These are phyloP conservation scores for Ziziphus jujuba DNA, from an alignment of 306 rosid species.

Conservation along the genomic window DNA sequence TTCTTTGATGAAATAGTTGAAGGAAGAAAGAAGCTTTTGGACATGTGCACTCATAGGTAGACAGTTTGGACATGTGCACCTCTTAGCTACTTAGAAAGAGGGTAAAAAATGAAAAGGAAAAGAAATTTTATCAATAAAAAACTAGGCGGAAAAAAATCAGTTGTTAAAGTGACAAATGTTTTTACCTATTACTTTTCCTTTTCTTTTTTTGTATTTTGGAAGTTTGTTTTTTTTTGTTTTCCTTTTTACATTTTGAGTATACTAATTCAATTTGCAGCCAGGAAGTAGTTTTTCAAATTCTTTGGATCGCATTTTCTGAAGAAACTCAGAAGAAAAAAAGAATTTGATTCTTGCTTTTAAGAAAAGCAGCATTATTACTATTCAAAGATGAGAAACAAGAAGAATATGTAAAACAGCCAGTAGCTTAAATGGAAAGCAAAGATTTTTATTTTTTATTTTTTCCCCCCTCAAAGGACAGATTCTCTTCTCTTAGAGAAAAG, in stretches of 20 bases:
- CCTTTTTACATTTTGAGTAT: slow-evolving; percentile 10
- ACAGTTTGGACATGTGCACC: slow-evolving; percentile 26
- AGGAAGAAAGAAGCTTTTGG: slow-evolving; percentile 88
- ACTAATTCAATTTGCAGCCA: slow-evolving; percentile 22
- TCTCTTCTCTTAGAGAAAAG: slow-evolving; percentile 29
- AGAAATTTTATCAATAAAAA: neutral
- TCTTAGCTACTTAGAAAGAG: slow-evolving; percentile 4
- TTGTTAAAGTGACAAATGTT: slow-evolving; percentile 14
- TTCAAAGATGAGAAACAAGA: slow-evolving; percentile 37
- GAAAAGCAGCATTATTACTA: slow-evolving; percentile 49
- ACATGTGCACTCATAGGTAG: slow-evolving; percentile 72
- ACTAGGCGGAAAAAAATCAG: neutral
- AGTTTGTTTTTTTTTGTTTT: neutral
- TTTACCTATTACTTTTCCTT: neutral
- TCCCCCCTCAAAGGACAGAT: slow-evolving; percentile 25
- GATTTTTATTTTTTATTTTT: neutral
- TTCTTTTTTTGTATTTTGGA: neutral
- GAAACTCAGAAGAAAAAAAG: slow-evolving; percentile 26
- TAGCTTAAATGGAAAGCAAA: slow-evolving; percentile 52
- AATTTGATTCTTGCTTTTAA: slow-evolving; percentile 65
- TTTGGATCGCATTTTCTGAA: slow-evolving; percentile 17
- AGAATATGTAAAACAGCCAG: slow-evolving; percentile 35
- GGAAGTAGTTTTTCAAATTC: slow-evolving; percentile 25
- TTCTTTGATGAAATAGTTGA: slow-evolving; percentile 89
- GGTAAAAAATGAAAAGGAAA: neutral